phyloP scores from a whole-genome alignment of 495 filamentous ascomycete species.

The Friedmanniomyces simplex region DNA sequence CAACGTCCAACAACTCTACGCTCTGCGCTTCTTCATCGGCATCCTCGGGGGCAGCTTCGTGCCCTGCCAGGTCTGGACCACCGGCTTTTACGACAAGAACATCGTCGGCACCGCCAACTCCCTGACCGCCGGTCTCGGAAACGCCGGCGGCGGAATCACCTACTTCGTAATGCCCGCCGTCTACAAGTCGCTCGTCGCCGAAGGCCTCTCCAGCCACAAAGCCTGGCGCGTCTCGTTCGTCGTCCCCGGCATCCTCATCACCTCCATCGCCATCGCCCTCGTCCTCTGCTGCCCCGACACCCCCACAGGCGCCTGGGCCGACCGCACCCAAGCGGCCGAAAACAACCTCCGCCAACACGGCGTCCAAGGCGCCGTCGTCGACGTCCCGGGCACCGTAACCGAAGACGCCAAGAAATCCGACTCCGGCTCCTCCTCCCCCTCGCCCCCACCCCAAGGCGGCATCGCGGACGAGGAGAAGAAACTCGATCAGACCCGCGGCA shows the following conservation, averaged over 20 bases:
- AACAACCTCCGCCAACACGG: slow-evolving; percentile 23
- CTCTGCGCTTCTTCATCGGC: slow-evolving; percentile 83
- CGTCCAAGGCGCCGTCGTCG: slow-evolving; percentile 22
- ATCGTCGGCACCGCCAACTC: slow-evolving; percentile 87
- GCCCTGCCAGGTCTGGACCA: slow-evolving; percentile 93
- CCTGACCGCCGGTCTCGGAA: slow-evolving; percentile 76
- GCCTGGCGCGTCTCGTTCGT: slow-evolving; percentile 32
- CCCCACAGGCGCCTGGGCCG: slow-evolving; percentile 30
- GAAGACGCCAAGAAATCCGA: slow-evolving; percentile 13
- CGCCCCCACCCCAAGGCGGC: slow-evolving; percentile 4
- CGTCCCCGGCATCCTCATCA: slow-evolving; percentile 32
- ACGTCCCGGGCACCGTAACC: slow-evolving; percentile 23
- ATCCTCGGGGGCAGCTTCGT: slow-evolving; percentile 88
- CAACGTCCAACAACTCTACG: slow-evolving; percentile 58
- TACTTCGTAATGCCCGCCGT: slow-evolving; percentile 88
- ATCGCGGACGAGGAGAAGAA: slow-evolving; percentile 27
- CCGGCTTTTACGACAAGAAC: slow-evolving; percentile 76
- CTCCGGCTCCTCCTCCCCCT: neutral
- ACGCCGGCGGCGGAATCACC: slow-evolving; percentile 80
- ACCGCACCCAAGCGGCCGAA: slow-evolving; percentile 27
- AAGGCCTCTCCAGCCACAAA: slow-evolving; percentile 18
- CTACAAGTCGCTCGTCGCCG: slow-evolving; percentile 26
- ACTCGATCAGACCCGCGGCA: slow-evolving; percentile 19
- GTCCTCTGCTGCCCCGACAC: slow-evolving; percentile 29
- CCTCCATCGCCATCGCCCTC: slow-evolving; percentile 23